Evolutionary conservation across 495 filamentous ascomycete species (phyloP), one percentile per base, ranked within the genome.

Genomic region (Tuber microsphaerosporum): DNA sequence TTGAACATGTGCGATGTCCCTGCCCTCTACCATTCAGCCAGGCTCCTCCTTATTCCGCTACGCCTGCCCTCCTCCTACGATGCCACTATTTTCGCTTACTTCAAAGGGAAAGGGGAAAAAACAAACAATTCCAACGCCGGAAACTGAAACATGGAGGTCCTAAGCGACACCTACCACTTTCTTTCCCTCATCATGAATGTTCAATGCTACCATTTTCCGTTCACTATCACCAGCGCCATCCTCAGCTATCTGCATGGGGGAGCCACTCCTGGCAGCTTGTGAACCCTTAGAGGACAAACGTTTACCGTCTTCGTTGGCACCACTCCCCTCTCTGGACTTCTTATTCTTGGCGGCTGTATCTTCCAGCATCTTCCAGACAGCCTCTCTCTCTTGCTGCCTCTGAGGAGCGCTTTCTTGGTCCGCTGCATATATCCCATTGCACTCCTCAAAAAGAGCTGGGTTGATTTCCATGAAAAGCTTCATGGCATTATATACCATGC

Each of bases 391-490:
- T 77, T 90, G 88, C 81, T 96, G 89, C 45, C 93, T 88, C 56
- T 94, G 87, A 1, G 93, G 90, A 20, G 93, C 92, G 77, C 88
- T 93, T 84, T 94, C 95, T 84, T 98, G 94, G 77, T 94, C 90
- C 83, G 98, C 95, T n/a, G 93, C 94, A 83, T 98, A 99, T 75
- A 97, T 93, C 81, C 97, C 93, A 10, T 94, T 97, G 85, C 95
- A 99, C 81, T 98, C 95, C 79, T 99, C 95, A 82, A 99, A 99
- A 39, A 99, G 90, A 81, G 97, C 93, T 22, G 95, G 95, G 81
- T 99, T 98, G 81, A 99, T 97, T 84, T 99, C 95, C 95, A 99
- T 99, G 85, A 99, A 99, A 69, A 99, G 90, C 83, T 99, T 99
- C 95, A 99, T 99, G 70, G 95, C 95, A 82, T 98, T 99, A 83